Conservation (phyloP, 2,329 filamentous ascomycete species). For the Ascochyta koolunga region DNA sequence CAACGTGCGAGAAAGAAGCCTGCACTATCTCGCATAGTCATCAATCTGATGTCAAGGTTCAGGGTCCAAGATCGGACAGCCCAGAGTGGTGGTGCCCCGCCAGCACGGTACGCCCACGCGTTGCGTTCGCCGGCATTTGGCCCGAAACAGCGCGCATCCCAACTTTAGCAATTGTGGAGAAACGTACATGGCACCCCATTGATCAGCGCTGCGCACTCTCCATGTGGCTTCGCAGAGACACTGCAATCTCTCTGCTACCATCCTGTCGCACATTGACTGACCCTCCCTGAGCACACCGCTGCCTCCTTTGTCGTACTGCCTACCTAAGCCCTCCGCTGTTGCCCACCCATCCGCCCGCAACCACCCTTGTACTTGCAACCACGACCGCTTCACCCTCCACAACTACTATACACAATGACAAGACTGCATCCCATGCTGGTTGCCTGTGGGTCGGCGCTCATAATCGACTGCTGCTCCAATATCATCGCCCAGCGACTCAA, state of each 20-base stretch:
- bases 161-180: constrained; percentile 15
- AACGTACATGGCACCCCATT: constrained; percentile 3
- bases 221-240: constrained; percentile 11
- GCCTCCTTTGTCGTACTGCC: background rate
- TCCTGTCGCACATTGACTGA: background rate
- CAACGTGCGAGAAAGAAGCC: background rate
- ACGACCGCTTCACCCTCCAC: background rate
- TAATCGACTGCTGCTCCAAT: constrained; percentile 47
- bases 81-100: background rate
- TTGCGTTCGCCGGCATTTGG: constrained; percentile 4
- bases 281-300: background rate
- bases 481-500: constrained; percentile 46
- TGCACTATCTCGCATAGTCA: constrained; percentile 10
- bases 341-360: background rate
- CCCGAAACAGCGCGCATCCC: constrained; percentile 9
- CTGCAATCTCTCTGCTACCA: background rate
- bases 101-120: constrained; percentile 6
- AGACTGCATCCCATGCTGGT: constrained; percentile 42
- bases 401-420: constrained; percentile 11
- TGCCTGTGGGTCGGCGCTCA: constrained; percentile 44
- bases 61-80: background rate
- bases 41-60: background rate
- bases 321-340: background rate
- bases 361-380: background rate
- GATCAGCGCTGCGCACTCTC: constrained; percentile 4